Conservation (phyloP, 2,329 filamentous ascomycete species). For the Epichloe hybrida region DNA sequence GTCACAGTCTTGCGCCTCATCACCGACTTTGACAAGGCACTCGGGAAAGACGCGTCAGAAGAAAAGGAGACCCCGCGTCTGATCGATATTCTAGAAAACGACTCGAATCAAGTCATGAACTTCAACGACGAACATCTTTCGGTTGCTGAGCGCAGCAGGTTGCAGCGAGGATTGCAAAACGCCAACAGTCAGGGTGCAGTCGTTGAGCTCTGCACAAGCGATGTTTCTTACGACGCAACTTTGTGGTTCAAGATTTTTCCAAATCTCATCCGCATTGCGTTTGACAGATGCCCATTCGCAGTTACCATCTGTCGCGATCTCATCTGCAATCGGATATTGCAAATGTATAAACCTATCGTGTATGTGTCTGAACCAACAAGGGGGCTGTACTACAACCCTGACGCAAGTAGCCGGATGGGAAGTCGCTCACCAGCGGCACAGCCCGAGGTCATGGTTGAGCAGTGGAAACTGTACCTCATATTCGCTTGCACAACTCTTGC, state of each 20-base stretch:
- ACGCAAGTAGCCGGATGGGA: slow-evolving; percentile 37
- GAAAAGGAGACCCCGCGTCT: slow-evolving; percentile 58
- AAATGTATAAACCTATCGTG: slow-evolving; percentile 81
- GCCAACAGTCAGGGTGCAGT: slow-evolving; percentile 74
- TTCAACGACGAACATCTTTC: slow-evolving; percentile 86
- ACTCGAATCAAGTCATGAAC: slow-evolving; percentile 78
- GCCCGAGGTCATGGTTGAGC: slow-evolving; percentile 80
- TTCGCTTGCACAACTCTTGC: slow-evolving; percentile 94
- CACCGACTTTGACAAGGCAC: slow-evolving; percentile 80
- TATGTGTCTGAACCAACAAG: slow-evolving; percentile 61
- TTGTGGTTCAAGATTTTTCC: slow-evolving; percentile 98
- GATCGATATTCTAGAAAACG: slow-evolving; percentile 83
- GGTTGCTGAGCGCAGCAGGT: slow-evolving; percentile 78
- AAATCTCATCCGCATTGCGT: slow-evolving; percentile 81
- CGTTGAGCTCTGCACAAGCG: slow-evolving; percentile 89
- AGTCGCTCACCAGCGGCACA: slow-evolving; percentile 53
- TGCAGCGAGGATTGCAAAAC: slow-evolving; percentile 80
- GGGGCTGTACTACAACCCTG: slow-evolving; percentile 49
- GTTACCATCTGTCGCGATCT: slow-evolving; percentile 84
- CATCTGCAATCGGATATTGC: slow-evolving; percentile 79
- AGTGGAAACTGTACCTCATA: slow-evolving; percentile 95
- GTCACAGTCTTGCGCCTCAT: slow-evolving; percentile 87
- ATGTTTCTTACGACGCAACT: slow-evolving; percentile 85
- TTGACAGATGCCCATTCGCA: slow-evolving; percentile 81
- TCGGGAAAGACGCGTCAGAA: slow-evolving; percentile 50